Base-by-base conservation (phyloP, 306 rosid genomes). In the Castanea sativa region DNA sequence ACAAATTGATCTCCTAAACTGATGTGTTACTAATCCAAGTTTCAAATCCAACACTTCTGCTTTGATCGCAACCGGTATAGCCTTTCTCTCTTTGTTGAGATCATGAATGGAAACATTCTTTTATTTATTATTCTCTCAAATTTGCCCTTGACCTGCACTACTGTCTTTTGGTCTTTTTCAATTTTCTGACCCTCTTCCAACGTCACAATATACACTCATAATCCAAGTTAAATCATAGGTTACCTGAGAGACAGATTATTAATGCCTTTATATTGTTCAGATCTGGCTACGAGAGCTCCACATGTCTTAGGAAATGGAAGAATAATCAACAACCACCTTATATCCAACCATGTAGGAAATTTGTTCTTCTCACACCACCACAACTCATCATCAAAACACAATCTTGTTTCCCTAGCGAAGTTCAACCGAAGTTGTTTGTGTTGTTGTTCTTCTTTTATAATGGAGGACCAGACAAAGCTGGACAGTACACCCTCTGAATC, bases 181-280 rank as follows among this genome's bases (percentile, higher is more conserved):
- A 7, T 33, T 41, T 41, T 16, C 29, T 58, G 55, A 70, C 72
- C 57, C 77, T 43, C 74, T 65, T 59, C 57, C 76, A 75, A 80
- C 67, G 65, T 82, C 61, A 73, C 53, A 55, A 82, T n/a, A 70
- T 4, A 71, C 53, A 49, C 13, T 11, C 4, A 10, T 0, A 10
- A n/a, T 63, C 60, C 15, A 72, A 19, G 12, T 32, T 63, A 73
- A 78, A 83, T 75, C 60, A 25, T 60, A 29, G 82, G 69, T 52
- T 71, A 52, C 59, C 76, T 32, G 25, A 23, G 41, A 33, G 59
- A 10, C 2, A 71, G 53, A 49, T 67, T 75, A 19, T 43, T 61
- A 5, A 94, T 94, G 98, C 87, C 87, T 83, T 76, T 92, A 70
- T 61, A 74, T 90, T 80, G 89, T 78, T 83, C 92, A 27, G 90